Evolutionary conservation across 164 flowering plant genomes (phyloP).

Genomic region (Vitis cinerea): DNA sequence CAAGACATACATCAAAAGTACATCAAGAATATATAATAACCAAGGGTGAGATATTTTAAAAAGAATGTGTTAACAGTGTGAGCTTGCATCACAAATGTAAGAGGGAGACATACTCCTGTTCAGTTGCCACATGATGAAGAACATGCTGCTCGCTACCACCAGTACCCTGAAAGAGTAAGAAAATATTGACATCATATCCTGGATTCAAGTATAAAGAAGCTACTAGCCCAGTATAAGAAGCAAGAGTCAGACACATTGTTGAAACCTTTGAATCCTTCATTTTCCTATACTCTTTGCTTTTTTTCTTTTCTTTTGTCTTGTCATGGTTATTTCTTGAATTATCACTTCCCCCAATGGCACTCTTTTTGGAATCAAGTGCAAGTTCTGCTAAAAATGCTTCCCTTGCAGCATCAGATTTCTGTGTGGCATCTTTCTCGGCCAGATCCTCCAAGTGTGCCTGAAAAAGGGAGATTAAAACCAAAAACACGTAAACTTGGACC

Average conservation of each 20-base stretch:
- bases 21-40: not conserved
- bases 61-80: not conserved
- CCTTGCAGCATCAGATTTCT: conserved; percentile 97
- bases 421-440: conserved; percentile 90
- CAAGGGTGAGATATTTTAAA: not conserved
- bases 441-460: conserved; percentile 89
- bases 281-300: conserved; percentile 66
- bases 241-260: conserved; percentile 14
- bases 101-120: conserved; percentile 39
- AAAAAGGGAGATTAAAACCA: conserved; percentile 17
- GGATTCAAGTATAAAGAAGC: conserved; percentile 3
- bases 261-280: conserved; percentile 76
- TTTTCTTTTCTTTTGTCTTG: conserved; percentile 82
- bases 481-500: not conserved
- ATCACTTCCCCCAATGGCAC: conserved; percentile 49
- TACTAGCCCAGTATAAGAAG: conserved; percentile 4
- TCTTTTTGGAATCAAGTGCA: conserved; percentile 77
- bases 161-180: conserved; percentile 44
- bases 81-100: not conserved
- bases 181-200: conserved; percentile 16
- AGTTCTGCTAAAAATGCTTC: conserved; percentile 96
- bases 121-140: conserved; percentile 36
- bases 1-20: conserved; percentile 14
- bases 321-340: conserved; percentile 51
- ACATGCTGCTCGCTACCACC: conserved; percentile 37